phyloP scores from a whole-genome alignment of 1,284 basidiomycete genomes.

The Ceratobasidium sp. region DNA sequence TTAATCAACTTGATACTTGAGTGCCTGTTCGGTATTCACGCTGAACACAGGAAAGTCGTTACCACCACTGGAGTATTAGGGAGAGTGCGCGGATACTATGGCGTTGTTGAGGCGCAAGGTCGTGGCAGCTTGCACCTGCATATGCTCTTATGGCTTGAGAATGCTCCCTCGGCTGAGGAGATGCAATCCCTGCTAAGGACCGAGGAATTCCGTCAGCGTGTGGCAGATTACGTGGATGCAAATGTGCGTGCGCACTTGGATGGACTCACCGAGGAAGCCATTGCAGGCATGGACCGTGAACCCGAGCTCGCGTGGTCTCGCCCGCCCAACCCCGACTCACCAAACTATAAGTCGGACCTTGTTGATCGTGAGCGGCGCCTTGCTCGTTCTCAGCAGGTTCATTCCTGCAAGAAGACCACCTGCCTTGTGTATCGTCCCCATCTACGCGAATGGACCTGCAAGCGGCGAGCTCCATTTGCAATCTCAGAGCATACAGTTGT shows the following conservation, averaged over 20 bases:
- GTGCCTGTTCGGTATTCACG: slow-evolving; percentile 57
- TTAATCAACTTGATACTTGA: slow-evolving; percentile 56
- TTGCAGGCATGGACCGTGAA: slow-evolving; percentile 48
- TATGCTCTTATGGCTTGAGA: slow-evolving; percentile 52
- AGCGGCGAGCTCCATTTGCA: slow-evolving; percentile 58
- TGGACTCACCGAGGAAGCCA: slow-evolving; percentile 36
- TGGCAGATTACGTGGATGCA: background rate
- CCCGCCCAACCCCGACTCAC: slow-evolving; percentile 22
- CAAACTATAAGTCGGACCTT: background rate
- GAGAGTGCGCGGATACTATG: slow-evolving; percentile 53
- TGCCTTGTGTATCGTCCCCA: background rate
- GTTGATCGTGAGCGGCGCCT: background rate
- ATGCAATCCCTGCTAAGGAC: slow-evolving; percentile 1
- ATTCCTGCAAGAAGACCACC: background rate
- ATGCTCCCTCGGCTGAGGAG: slow-evolving; percentile 28
- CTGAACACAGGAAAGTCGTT: slow-evolving; percentile 21
- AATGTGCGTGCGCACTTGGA: slow-evolving; percentile 56
- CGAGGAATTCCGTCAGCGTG: slow-evolving; percentile 17
- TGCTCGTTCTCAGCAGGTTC: background rate
- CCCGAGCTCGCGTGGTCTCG: slow-evolving; percentile 46
- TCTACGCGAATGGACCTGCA: slow-evolving; percentile 53
- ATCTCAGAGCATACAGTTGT: slow-evolving; percentile 51
- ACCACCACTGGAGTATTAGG: slow-evolving; percentile 52
- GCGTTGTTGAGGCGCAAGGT: slow-evolving; percentile 55
- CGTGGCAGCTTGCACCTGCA: slow-evolving; percentile 56